Percentiles rank a stretch among this genome's conserved stretches.
Conservation (phyloP, 352 stramenopile genomes). For the Phytophthora quininea region DNA sequence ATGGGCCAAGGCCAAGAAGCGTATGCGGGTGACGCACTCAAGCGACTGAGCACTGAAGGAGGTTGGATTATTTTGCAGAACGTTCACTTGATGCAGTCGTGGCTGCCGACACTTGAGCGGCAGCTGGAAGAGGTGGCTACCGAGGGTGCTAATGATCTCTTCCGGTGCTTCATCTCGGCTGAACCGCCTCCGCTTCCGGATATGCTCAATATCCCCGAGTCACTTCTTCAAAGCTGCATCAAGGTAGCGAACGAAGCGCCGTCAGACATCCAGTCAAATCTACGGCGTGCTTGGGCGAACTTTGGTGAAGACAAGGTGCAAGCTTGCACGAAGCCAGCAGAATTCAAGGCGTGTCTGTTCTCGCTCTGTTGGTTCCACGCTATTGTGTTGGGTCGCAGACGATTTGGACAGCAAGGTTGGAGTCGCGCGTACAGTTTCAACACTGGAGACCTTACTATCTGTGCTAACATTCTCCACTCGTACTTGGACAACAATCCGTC, state of each 20-base stretch:
- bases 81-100: slow-evolving; percentile 96
- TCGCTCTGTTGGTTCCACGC: slow-evolving; percentile 96
- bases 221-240: slow-evolving; percentile 94
- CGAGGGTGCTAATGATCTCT: slow-evolving; percentile 92
- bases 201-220: slow-evolving; percentile 97
- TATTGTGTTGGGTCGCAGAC: slow-evolving; percentile 91
- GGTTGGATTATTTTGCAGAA: slow-evolving; percentile 97
- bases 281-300: slow-evolving; percentile 93
- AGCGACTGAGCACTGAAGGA: slow-evolving; percentile 90
- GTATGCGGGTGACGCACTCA: slow-evolving; percentile 91
- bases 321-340: slow-evolving; percentile 84
- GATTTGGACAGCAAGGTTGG: slow-evolving; percentile 96
- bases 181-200: slow-evolving; percentile 92
- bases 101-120: slow-evolving; percentile 93
- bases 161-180: slow-evolving; percentile 96
- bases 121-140: slow-evolving; percentile 91
- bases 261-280: slow-evolving; percentile 95
- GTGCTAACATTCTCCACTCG: slow-evolving; percentile 92
- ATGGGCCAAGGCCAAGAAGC: slow-evolving; percentile 94
- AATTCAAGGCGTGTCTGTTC: slow-evolving; percentile 96
- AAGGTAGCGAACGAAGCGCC: slow-evolving; percentile 97
- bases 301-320: slow-evolving; percentile 93
- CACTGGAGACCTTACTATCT: slow-evolving; percentile 95
- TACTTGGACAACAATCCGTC: slow-evolving; percentile 93
- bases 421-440: slow-evolving; percentile 96